Conservation (phyloP, 495 filamentous ascomycete genomes). For the Neurospora hispaniola region DNA sequence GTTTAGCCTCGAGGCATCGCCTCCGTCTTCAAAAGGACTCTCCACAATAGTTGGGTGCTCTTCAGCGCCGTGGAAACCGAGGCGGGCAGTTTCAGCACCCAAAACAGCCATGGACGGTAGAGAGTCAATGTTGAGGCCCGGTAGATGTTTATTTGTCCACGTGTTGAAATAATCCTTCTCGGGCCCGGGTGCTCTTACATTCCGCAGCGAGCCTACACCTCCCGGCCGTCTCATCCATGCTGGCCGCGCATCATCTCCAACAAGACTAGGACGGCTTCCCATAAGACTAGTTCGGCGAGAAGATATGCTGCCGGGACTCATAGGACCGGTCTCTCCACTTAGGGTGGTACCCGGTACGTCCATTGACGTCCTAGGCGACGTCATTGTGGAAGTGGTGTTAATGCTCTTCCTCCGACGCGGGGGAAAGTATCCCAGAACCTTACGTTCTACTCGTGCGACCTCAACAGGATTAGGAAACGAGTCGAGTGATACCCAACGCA, state of each 20-base stretch:
- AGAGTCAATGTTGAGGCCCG: slow-evolving; percentile 52
- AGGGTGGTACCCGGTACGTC: slow-evolving; percentile 41
- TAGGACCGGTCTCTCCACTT: slow-evolving; percentile 24
- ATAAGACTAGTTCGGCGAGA: slow-evolving; percentile 31
- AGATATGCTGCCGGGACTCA: slow-evolving; percentile 25
- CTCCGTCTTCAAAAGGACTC: slow-evolving; percentile 34
- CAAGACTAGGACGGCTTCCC: slow-evolving; percentile 17
- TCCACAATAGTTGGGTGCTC: slow-evolving; percentile 36
- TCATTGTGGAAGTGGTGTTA: slow-evolving; percentile 42
- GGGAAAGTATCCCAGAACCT: slow-evolving; percentile 82
- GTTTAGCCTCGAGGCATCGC: slow-evolving; percentile 23
- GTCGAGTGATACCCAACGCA: slow-evolving; percentile 75
- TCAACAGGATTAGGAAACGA: slow-evolving; percentile 59
- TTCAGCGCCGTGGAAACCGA: slow-evolving; percentile 32
- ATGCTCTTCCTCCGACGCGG: slow-evolving; percentile 72
- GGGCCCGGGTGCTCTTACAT: slow-evolving; percentile 63
- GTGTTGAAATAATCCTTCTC: slow-evolving; percentile 71
- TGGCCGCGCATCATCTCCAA: slow-evolving; percentile 23
- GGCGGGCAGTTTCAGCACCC: slow-evolving; percentile 37
- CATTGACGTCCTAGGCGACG: slow-evolving; percentile 52
- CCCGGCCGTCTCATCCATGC: slow-evolving; percentile 66
- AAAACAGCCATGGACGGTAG: slow-evolving; percentile 44
- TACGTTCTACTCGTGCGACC: slow-evolving; percentile 74
- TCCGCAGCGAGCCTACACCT: slow-evolving; percentile 68
- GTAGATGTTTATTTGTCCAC: slow-evolving; percentile 67